Percentiles rank a stretch among this genome's conserved stretches.
Evolutionary conservation across 1,284 basidiomycete species (phyloP).

Genomic region (Schizopora paradoxa): DNA sequence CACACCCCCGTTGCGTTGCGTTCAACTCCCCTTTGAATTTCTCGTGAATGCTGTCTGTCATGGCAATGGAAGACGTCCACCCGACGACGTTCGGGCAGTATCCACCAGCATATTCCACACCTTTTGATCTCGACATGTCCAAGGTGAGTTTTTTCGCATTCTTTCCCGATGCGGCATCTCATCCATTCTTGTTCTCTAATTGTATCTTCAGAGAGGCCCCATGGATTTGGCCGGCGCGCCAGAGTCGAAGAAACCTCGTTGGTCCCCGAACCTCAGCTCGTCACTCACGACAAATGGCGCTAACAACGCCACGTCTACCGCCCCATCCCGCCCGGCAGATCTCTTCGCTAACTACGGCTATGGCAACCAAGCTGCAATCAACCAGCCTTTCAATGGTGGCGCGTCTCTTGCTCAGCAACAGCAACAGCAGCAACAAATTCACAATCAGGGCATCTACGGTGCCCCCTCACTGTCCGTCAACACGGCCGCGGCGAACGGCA

Average conservation of each 20-base stretch:
- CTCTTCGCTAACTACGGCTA: constrained; percentile 81
- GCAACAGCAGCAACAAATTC: constrained; percentile 35
- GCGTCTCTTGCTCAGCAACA: constrained; percentile 29
- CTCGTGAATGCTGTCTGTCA: no score
- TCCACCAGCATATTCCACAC: constrained; percentile 62
- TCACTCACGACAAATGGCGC: constrained; percentile 45
- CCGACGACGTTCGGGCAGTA: constrained; percentile 68
- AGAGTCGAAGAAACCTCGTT: constrained; percentile 81
- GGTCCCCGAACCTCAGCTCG: constrained; percentile 75
- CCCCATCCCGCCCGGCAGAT: constrained; percentile 36
- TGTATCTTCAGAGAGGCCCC: constrained; percentile 30
- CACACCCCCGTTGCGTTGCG: no score
- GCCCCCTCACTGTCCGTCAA: constrained; percentile 65
- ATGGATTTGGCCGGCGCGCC: constrained; percentile 77
- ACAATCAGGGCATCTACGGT: constrained; percentile 58
- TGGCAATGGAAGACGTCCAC: no score
- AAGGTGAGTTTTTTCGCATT: constrained; percentile 45
- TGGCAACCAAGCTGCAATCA: constrained; percentile 62
- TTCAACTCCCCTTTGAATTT: no score
- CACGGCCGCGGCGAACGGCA: constrained; percentile 42
- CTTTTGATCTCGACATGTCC: constrained; percentile 82
- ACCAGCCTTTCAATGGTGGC: constrained; percentile 49
- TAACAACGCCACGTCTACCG: no score
- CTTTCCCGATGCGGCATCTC: constrained; percentile 9
- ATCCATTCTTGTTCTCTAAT: constrained; percentile 12